These are phyloP conservation scores for Camellia japonica DNA, from an alignment of 148 eudicot species.

Conservation along the genomic window DNA sequence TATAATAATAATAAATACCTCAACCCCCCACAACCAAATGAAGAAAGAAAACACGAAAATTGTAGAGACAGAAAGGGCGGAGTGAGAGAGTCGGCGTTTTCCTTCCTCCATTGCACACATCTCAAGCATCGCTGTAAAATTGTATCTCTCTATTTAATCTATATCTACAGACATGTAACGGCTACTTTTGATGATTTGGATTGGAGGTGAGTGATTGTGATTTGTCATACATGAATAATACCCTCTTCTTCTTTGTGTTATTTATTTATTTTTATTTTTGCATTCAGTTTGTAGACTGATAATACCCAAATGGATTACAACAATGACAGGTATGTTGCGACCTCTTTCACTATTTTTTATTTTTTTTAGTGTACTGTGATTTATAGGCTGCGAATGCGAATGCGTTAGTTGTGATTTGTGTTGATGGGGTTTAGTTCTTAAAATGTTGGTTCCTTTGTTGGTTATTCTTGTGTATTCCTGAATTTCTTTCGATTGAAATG, in stretches of 20 bases:
- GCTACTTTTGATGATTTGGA: not conserved
- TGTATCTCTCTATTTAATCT: not conserved
- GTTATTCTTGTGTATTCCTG: not conserved
- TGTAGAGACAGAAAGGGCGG: slow-evolving; percentile 7
- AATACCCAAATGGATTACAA: slow-evolving; percentile 24
- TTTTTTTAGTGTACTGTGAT: no score
- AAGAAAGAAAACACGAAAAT: not conserved
- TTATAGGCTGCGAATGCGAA: slow-evolving; percentile 21
- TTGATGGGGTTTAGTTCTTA: not conserved
- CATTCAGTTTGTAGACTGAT: slow-evolving; percentile 8
- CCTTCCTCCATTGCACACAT: slow-evolving; percentile 27
- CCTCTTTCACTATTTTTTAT: slow-evolving; percentile 7
- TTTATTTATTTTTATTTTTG: not conserved
- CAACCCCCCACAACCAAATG: not conserved
- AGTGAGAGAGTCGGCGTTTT: slow-evolving; percentile 22
- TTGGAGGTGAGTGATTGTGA: not conserved
- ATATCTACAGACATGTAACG: slow-evolving; percentile 10
- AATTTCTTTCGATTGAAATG: slow-evolving; percentile 15
- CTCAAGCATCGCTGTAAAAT: slow-evolving; percentile 23
- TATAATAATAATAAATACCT: not conserved
- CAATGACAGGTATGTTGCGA: slow-evolving; percentile 28
- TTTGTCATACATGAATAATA: not conserved
- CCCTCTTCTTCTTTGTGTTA: not conserved
- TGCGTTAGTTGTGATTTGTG: slow-evolving; percentile 4
- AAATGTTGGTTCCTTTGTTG: not conserved